phyloP scores from a whole-genome alignment of 2,329 filamentous ascomycete genomes.

The Cladobotryum protrusum region DNA sequence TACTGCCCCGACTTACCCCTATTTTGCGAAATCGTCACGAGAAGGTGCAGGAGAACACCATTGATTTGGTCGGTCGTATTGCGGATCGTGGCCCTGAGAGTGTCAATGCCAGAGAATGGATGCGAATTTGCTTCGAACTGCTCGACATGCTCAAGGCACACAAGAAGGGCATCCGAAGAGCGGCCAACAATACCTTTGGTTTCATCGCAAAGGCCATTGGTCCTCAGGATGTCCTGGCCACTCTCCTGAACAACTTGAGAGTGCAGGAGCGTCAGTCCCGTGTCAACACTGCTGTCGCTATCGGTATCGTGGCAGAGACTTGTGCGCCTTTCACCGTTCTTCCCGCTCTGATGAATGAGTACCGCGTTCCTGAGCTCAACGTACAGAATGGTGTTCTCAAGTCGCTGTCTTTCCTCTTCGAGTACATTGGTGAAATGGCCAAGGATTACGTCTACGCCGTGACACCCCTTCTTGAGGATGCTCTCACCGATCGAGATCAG shows the following conservation, averaged over 20 bases:
- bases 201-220: constrained; percentile 99
- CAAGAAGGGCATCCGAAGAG: constrained; percentile 97
- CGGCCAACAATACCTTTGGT: constrained; percentile 98
- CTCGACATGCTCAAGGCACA: constrained; percentile 99
- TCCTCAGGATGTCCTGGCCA: constrained; percentile 93
- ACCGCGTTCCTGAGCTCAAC: constrained; percentile 95
- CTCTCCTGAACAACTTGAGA: constrained; percentile 89
- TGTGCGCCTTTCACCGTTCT: constrained; percentile 97
- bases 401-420: constrained; percentile 92
- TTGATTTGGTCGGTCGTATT: constrained; percentile 95
- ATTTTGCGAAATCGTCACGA: constrained; percentile 97
- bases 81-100: constrained; percentile 94
- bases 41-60: constrained; percentile 98
- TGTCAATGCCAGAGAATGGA: constrained; percentile 97
- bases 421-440: constrained; percentile 99
- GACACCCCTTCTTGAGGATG: constrained; percentile 90
- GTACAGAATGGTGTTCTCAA: constrained; percentile 99
- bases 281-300: constrained; percentile 96
- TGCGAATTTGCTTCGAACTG: constrained; percentile 98
- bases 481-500: constrained; percentile 94
- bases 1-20: constrained; percentile 91
- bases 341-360: constrained; percentile 99
- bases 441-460: constrained; percentile 99
- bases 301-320: constrained; percentile 96
- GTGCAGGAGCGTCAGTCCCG: constrained; percentile 97